Evolutionary conservation across 2,329 filamentous ascomycete species (phyloP).

Genomic region (Ceratocystis papillata): DNA sequence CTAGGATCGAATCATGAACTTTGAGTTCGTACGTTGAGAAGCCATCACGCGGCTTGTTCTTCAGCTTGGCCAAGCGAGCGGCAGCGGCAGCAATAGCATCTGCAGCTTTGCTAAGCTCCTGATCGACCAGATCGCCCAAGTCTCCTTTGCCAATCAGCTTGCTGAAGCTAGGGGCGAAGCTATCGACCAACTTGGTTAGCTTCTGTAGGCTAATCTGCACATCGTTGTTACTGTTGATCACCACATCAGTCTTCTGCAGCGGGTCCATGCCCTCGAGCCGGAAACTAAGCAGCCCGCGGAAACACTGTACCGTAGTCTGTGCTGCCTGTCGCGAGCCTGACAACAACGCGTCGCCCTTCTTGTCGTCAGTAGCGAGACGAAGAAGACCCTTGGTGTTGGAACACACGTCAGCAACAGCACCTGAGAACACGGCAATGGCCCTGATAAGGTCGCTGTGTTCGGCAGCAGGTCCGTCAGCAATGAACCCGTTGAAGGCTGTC

Average conservation of each 20-base stretch:
- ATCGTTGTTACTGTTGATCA: slow-evolving; percentile 95
- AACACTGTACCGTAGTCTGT: slow-evolving; percentile 81
- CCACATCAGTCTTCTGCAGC: slow-evolving; percentile 88
- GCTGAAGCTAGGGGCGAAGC: slow-evolving; percentile 76
- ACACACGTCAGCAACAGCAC: slow-evolving; percentile 84
- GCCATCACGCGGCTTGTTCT: slow-evolving; percentile 90
- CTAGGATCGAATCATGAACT: slow-evolving; percentile 89
- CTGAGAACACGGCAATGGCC: slow-evolving; percentile 79
- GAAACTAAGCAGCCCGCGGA: slow-evolving; percentile 88
- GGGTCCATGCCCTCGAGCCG: slow-evolving; percentile 82
- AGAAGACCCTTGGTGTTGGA: slow-evolving; percentile 94
- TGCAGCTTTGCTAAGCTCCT: slow-evolving; percentile 83
- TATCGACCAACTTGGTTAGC: slow-evolving; percentile 84
- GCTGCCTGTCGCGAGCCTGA: slow-evolving; percentile 75
- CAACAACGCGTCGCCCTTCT: slow-evolving; percentile 78
- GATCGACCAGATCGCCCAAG: slow-evolving; percentile 83
- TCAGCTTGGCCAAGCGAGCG: slow-evolving; percentile 77
- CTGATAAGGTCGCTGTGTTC: slow-evolving; percentile 86
- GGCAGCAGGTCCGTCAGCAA: slow-evolving; percentile 88
- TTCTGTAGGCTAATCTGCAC: slow-evolving; percentile 89
- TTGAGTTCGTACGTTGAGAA: slow-evolving; percentile 94
- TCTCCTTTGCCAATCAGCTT: slow-evolving; percentile 76
- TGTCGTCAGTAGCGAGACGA: slow-evolving; percentile 87
- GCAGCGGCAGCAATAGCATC: slow-evolving; percentile 90
- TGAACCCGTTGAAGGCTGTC: slow-evolving; percentile 96